Base-by-base conservation (phyloP, 2,329 filamentous ascomycete genomes). In the Botrytis paeoniae region DNA sequence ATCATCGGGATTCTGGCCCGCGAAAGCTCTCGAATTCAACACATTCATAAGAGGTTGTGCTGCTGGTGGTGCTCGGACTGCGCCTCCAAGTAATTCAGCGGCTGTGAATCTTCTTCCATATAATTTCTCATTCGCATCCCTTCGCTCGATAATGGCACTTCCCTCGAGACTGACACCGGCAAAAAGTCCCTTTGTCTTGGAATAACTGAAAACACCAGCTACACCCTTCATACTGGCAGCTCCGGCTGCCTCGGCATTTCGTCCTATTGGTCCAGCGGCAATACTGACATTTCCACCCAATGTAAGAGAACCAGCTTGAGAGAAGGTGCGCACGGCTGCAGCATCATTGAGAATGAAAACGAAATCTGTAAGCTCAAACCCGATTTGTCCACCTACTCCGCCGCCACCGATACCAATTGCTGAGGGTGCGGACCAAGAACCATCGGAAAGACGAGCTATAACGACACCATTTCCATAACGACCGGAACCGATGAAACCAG, bases 271-370 rank as follows among this genome's bases (percentile, higher is more conserved):
- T 1, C 96, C 96, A 10, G 96, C 96, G 29, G 96, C 96, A 78
- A 99, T 92, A 6, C 94, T 97, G 51, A 98, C 96, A 80, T 99
- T 99, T 76, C 96, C 96, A 78, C 96, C 96, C 10, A 99, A 87
- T 7, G 96, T 98, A 75, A 99, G 86, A 71, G 93, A 95, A 6
- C 96, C 96, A 57, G 92, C 90, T 82, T 98, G 95, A 9, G 95
- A 94, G 83, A 99, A 98, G 14, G 95, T 95, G 82, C 93, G 93
- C 77, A 99, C 95, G 62, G 96, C 95, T 73, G 86, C 89, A 60
- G 90, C 86, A 81, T 99, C 95, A 84, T 99, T 99, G 76, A 99
- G 90, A 77, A 99, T 98, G 84, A 99, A 98, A 81, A 99, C 96
- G 81, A 99, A 99, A 82, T 96, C 93, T 74, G 93, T 96, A 75